Conservation (phyloP, 2,329 filamentous ascomycete genomes). For the Colletotrichum lentis region DNA sequence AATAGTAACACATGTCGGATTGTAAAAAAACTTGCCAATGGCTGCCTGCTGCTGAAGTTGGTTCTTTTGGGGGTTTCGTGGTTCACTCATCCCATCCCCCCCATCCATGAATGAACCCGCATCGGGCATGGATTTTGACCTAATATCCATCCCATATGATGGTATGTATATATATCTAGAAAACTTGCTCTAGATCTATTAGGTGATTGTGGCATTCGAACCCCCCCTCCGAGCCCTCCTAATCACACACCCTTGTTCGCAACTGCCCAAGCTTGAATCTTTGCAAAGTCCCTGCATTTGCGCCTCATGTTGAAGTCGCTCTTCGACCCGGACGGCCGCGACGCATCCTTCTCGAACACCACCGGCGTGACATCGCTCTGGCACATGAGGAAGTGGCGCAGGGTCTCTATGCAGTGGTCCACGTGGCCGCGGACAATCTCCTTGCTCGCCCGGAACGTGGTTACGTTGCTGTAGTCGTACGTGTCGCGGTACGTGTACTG, state of each 20-base stretch:
- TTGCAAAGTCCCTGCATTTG: constrained; percentile 31
- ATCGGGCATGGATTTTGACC: not conserved
- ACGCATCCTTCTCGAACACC: constrained; percentile 6
- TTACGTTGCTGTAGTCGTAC: constrained; percentile 31
- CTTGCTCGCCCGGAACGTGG: constrained; percentile 19
- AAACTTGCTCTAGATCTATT: too few species aligned
- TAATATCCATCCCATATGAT: too few species aligned
- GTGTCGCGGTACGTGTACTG: constrained; percentile 28
- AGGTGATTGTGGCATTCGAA: not conserved
- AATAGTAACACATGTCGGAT: too few species aligned
- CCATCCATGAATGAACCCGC: too few species aligned
- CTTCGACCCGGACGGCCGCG: constrained; percentile 24
- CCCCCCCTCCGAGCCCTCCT: not conserved
- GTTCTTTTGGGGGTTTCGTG: not conserved
- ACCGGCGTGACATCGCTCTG: constrained; percentile 33
- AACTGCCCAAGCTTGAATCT: constrained; percentile 12
- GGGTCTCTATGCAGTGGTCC: constrained; percentile 47
- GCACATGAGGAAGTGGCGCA: constrained; percentile 40
- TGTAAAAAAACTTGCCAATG: not conserved
- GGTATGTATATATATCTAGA: too few species aligned
- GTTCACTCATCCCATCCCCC: too few species aligned
- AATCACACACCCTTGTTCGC: not conserved
- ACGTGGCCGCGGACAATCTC: constrained; percentile 37
- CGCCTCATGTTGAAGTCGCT: constrained; percentile 34
- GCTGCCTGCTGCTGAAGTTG: not conserved